Base-by-base conservation (phyloP, 371 early-diverging fungal genomes). In the Mortierella sp. region DNA sequence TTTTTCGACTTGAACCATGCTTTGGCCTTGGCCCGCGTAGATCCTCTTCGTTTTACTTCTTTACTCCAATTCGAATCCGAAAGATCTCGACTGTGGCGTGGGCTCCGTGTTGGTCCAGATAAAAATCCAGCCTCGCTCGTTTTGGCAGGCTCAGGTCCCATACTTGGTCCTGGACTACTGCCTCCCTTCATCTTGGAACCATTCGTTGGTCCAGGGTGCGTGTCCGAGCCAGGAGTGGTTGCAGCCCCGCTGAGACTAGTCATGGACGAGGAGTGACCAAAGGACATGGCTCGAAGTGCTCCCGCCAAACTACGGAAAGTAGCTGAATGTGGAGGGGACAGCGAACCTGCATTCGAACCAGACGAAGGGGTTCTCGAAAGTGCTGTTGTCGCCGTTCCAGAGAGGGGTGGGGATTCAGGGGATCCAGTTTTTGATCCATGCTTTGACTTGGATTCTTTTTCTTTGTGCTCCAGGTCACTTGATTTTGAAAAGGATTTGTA, bases 231-330 rank as follows among this genome's bases (percentile, higher is more conserved):
- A 23, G 26, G 23, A 53, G 53, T 23, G 3, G 11, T 53, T 9
- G 53, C 26, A 19, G 53, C 11, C 4, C 23, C 26, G 3, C 23
- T 53, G 16, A 26, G 12, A 11, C 9, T 53, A 12, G 53, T 19
- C 23, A 26, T 11, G 7, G 65, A 19, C 0, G 60, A 45, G 12
- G 77, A 47, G 23, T 46, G 52, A 1, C 72, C 68, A 50, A 77
- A 69, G 5, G 79, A 76, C 68, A 76, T 77, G 57, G 79, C 68
- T 1, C 79, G 72, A 44, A 77, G 45, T 0, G 79, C 72, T 11
- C 72, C 66, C 15, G 72, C 66, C 15, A 77, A 51, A 21, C 69
- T 72, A 0, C 73, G 79, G 37, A 77, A 66, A 1, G 79, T 57
- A n/a, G 69, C 66, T 11, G 79, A 72, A 9, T 50, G 47, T 7